Evolutionary conservation across 2,329 filamentous ascomycete genomes (phyloP), one percentile per base, ranked within the genome.

Genomic region (Chlorencoelia australis): DNA sequence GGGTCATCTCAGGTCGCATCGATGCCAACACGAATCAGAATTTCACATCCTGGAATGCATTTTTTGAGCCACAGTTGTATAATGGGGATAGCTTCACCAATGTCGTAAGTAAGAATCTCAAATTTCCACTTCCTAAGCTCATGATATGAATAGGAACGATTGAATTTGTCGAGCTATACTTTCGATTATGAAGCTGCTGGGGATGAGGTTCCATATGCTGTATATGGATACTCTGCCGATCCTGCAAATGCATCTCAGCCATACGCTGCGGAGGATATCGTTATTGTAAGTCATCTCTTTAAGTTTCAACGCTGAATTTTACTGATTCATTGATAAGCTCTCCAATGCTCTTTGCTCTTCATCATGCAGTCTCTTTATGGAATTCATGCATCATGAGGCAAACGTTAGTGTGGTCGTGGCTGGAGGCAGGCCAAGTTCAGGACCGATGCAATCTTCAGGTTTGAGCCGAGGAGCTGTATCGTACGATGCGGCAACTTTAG

Each of bases 281-380:
- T 61, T 18, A 40, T 66, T 18, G 44, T 24, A 24, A n/a, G n/a
- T n/a, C 11, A 24, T 24, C 7, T 24, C 21, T 11, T 24, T 24
- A 7, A 24, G 7, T 7, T 24, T 24, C 21, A 11, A 24, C 11
- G 7, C 7, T 7, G 11, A 7, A 11, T 11, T 24, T 24, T 7
- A 24, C 7, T 11, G 7, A 24, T 7, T 11, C 21, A 24, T 24
- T 24, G 7, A 7, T 11, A 7, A 24, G 21, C 21, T 73, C 28
- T 66, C 66, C 3, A 68, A 75, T 43, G 73, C 73, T 18, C 58
- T 59, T 42, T 79, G 74, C 53, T 64, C 61, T 11, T 75, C 70
- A 0, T 71, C 73, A 5, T 79, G 73, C 52, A 65, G 71, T 25
- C 60, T 71, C 30, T 71, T 77, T 50, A 61, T 62, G 14, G 64